Evolutionary conservation across 192 early-diverging fungal species (phyloP), one percentile per base, ranked within the genome.

Genomic region (Geranomyces variabilis): DNA sequence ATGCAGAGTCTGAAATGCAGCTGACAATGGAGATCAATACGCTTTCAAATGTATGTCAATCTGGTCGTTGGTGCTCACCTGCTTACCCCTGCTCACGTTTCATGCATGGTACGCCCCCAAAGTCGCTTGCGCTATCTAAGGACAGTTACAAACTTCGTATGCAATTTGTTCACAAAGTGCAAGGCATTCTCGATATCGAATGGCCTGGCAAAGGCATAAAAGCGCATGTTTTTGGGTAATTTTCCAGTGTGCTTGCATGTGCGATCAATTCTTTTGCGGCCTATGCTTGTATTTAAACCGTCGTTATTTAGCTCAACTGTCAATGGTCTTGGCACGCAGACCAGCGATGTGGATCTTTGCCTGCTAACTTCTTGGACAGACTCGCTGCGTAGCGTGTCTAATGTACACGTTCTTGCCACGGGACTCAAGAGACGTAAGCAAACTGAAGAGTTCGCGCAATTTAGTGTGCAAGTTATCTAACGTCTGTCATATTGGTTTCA

Each of bases 261-360:
- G 14, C 30, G 24, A 51, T 74, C 29, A 43, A 17, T 28, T 33
- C 46, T 19, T 47, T 47, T 47, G 46, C n/a, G n/a, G n/a, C 36
- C 3, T 7, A 41, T 41, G 43, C 22, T 48, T 63, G 29, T 33
- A 29, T 14, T 26, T 45, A 41, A 41, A 10, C 5, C 5, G 36
- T 28, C 14, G 4, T 55, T 28, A 15, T 55, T 7, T 19, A 93
- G 91, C 31, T 96, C 95, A 6, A 92, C 94, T 0, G 88, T 92
- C 34, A 97, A 96, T 79, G 90, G 91, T 45, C 81, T 98, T 28
- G 95, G 92, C 24, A 94, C 93, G 0, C 84, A 80, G 43, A 78
- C 78, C 21, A 93, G 91, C 44, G 96, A 98, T 77, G 92, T 98
- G 12, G 96, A 98, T 78, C 83, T 98, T 24, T 96, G 94, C 72